A percentile compares a stretch with the other conserved stretches of the same genome.
phyloP scores from a whole-genome alignment of 108 stramenopile genomes.

The Cyclotella kingstonii region DNA sequence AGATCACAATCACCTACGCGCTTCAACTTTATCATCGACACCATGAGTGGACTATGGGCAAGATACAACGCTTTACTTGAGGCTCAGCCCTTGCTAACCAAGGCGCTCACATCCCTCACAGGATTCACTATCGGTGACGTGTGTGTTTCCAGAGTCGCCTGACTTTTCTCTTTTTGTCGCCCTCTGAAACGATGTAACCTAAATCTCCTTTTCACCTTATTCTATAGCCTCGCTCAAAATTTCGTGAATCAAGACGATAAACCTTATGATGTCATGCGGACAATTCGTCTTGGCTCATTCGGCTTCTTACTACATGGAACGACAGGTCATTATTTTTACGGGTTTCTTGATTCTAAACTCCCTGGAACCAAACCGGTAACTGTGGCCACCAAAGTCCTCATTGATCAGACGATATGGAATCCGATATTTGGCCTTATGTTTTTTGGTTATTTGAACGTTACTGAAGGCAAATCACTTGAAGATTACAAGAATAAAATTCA shows the following conservation, averaged over 20 bases:
- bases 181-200: too few species aligned
- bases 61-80: conserved; percentile 86
- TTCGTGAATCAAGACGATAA: conserved; percentile 85
- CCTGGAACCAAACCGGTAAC: conserved; percentile 88
- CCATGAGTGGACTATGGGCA: conserved; percentile 75
- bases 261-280: conserved; percentile 88
- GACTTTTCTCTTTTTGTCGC: too few species aligned
- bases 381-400: conserved; percentile 91
- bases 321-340: conserved; percentile 96
- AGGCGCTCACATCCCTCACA: conserved; percentile 81
- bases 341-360: conserved; percentile 87
- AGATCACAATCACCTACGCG: too few species aligned
- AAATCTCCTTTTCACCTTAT: too few species aligned
- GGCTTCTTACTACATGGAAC: conserved; percentile 94
- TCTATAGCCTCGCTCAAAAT: conserved; percentile 72
- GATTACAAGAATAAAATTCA: conserved; percentile 87
- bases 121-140: conserved; percentile 91
- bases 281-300: conserved; percentile 87
- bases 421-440: conserved; percentile 95
- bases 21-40: too few species aligned
- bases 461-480: conserved; percentile 81
- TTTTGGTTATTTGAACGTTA: conserved; percentile 90
- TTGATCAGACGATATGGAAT: conserved; percentile 94
- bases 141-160: background rate
- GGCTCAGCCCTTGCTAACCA: conserved; percentile 82